Conservation (phyloP, 2,329 filamentous ascomycete genomes). For the Exophiala lecanii-corni region DNA sequence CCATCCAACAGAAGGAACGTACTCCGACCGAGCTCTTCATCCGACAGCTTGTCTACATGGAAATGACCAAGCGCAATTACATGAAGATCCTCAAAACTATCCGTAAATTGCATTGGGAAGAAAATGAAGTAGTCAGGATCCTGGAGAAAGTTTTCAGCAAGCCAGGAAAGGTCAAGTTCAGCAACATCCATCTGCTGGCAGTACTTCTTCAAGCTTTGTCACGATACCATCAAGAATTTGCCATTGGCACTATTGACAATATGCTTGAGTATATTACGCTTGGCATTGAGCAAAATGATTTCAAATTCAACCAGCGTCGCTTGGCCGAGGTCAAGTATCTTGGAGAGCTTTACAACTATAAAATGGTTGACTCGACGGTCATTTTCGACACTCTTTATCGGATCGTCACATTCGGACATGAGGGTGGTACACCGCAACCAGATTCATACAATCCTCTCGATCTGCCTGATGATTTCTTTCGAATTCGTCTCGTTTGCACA, state of each 20-base stretch:
- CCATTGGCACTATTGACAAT: slow-evolving; percentile 86
- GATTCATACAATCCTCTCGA: slow-evolving; percentile 75
- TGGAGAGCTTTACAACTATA: slow-evolving; percentile 94
- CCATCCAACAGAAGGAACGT: slow-evolving; percentile 93
- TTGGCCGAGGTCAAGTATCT: slow-evolving; percentile 96
- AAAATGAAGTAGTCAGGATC: slow-evolving; percentile 73
- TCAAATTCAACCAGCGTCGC: slow-evolving; percentile 91
- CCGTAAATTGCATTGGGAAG: slow-evolving; percentile 95
- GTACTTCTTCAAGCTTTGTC: slow-evolving; percentile 85
- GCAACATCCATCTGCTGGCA: slow-evolving; percentile 88
- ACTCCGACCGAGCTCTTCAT: slow-evolving; percentile 91
- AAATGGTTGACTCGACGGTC: slow-evolving; percentile 90
- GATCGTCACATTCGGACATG: slow-evolving; percentile 87
- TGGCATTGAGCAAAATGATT: slow-evolving; percentile 92
- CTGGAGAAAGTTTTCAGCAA: slow-evolving; percentile 92
- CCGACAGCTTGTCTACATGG: slow-evolving; percentile 84
- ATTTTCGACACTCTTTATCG: slow-evolving; percentile 95
- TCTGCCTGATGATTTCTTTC: slow-evolving; percentile 89
- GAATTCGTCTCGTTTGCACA: slow-evolving; percentile 82
- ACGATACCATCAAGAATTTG: slow-evolving; percentile 86
- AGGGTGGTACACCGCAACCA: slow-evolving; percentile 72
- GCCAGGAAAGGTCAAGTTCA: slow-evolving; percentile 95
- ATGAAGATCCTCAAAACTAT: slow-evolving; percentile 93
- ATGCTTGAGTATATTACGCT: slow-evolving; percentile 81
- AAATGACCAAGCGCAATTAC: slow-evolving; percentile 90